These are phyloP conservation scores for Sparassis latifolia DNA, from an alignment of 1,284 basidiomycete species.

Conservation along the genomic window DNA sequence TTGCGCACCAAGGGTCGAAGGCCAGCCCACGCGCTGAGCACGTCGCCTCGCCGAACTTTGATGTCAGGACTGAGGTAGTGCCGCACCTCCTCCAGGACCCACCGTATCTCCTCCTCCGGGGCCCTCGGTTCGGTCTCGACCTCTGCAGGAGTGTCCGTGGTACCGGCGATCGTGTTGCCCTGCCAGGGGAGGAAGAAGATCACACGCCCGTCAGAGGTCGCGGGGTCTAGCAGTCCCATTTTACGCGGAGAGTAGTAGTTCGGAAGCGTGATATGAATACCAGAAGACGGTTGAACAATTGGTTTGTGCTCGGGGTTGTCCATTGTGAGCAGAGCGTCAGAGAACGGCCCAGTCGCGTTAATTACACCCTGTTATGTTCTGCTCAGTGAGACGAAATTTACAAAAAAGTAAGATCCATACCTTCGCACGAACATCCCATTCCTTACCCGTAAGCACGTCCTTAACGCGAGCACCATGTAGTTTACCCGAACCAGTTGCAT, in stretches of 20 bases:
- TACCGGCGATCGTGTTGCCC: slow-evolving; percentile 95
- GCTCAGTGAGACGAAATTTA: not conserved
- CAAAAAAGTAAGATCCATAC: slow-evolving; percentile 27
- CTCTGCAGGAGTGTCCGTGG: slow-evolving; percentile 82
- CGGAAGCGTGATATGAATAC: slow-evolving; percentile 94
- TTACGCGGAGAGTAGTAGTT: slow-evolving; percentile 94
- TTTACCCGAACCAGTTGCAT: slow-evolving; percentile 54
- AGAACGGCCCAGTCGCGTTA: slow-evolving; percentile 96
- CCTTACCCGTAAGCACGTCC: slow-evolving; percentile 81
- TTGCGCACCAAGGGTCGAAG: slow-evolving; percentile 87
- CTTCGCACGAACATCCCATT: slow-evolving; percentile 82
- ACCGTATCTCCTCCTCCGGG: slow-evolving; percentile 91
- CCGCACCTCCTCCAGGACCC: slow-evolving; percentile 91
- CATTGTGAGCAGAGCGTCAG: slow-evolving; percentile 81
- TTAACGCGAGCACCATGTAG: slow-evolving; percentile 75
- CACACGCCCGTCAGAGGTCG: slow-evolving; percentile 93
- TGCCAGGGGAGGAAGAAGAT: slow-evolving; percentile 99
- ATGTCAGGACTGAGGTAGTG: slow-evolving; percentile 90
- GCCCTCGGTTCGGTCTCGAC: slow-evolving; percentile 82
- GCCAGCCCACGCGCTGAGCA: slow-evolving; percentile 94
- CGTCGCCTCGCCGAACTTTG: slow-evolving; percentile 92
- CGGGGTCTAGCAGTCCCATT: slow-evolving; percentile 94
- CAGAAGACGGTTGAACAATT: slow-evolving; percentile 90
- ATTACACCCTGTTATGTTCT: slow-evolving; percentile 55
- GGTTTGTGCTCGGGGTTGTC: slow-evolving; percentile 80